Evolutionary conservation across 169 alveolate genomes (phyloP).

Genomic region (Eimeria maxima): DNA sequence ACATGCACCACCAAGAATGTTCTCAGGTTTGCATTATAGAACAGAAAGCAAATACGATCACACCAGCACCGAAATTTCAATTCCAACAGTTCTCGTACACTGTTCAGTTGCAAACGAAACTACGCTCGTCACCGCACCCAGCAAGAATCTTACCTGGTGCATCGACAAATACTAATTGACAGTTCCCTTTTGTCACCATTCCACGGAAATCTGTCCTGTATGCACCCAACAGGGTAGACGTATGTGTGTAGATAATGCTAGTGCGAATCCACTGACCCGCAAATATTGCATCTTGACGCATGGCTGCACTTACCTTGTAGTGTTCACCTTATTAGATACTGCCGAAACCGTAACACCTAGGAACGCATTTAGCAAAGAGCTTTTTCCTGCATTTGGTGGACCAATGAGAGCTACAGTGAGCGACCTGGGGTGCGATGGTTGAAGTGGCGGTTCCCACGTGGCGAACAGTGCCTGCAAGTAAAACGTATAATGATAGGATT

Average conservation of each 20-base stretch:
- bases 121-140: neutral
- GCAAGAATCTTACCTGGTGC: slow-evolving; percentile 89
- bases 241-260: neutral
- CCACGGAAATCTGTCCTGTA: slow-evolving; percentile 83
- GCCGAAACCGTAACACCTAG: slow-evolving; percentile 90
- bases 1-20: neutral
- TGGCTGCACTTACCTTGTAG: slow-evolving; percentile 88
- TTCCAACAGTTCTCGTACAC: neutral
- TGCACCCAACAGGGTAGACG: neutral
- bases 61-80: neutral
- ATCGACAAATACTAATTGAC: slow-evolving; percentile 91
- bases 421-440: slow-evolving; percentile 77
- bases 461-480: slow-evolving; percentile 82
- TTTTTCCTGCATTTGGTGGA: slow-evolving; percentile 91
- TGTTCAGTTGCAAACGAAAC: neutral
- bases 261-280: neutral
- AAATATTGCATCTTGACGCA: too few species aligned
- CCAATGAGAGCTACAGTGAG: slow-evolving; percentile 90
- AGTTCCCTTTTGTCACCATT: slow-evolving; percentile 86
- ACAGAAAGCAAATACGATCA: neutral
- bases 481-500: neutral
- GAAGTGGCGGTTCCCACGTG: slow-evolving; percentile 83
- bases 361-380: slow-evolving; percentile 91
- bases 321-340: slow-evolving; percentile 93
- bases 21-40: neutral